Conservation (phyloP, 2,329 filamentous ascomycete species). For the Xylaria sp. region DNA sequence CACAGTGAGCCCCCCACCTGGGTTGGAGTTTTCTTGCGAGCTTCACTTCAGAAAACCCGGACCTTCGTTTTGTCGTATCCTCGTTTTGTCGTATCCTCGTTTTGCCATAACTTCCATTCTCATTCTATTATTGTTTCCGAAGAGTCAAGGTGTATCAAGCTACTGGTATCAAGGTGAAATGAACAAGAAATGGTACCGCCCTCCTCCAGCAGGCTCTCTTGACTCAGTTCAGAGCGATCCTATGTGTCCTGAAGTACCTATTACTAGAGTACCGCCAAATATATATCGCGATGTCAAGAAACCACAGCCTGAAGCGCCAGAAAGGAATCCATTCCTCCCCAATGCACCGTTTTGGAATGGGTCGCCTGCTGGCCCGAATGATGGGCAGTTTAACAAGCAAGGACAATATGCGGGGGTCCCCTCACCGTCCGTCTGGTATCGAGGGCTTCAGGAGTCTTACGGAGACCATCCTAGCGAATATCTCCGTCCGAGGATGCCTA, state of each 20-base stretch:
- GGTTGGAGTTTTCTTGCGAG: background rate
- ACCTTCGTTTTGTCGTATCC: background rate
- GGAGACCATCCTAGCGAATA: background rate
- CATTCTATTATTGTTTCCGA: background rate
- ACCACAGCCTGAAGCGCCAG: background rate
- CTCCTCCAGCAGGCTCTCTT: background rate
- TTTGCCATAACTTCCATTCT: background rate
- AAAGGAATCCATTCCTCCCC: background rate
- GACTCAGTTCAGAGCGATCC: background rate
- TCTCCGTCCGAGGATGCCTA: background rate
- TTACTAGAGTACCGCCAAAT: background rate
- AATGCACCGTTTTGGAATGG: background rate
- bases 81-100: background rate
- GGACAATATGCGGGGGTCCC: background rate
- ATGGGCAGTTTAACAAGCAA: background rate
- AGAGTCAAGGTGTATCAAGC: background rate
- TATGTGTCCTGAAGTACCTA: background rate
- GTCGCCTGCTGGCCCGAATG: background rate
- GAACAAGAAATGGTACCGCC: background rate
- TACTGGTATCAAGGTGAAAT: background rate
- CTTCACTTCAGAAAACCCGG: background rate
- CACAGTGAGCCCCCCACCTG: background rate
- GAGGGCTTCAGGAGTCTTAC: background rate
- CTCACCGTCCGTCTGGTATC: background rate
- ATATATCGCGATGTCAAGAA: background rate